Evolutionary conservation across 2,329 filamentous ascomycete species (phyloP).

Genomic region (Xylaria arbuscula): DNA sequence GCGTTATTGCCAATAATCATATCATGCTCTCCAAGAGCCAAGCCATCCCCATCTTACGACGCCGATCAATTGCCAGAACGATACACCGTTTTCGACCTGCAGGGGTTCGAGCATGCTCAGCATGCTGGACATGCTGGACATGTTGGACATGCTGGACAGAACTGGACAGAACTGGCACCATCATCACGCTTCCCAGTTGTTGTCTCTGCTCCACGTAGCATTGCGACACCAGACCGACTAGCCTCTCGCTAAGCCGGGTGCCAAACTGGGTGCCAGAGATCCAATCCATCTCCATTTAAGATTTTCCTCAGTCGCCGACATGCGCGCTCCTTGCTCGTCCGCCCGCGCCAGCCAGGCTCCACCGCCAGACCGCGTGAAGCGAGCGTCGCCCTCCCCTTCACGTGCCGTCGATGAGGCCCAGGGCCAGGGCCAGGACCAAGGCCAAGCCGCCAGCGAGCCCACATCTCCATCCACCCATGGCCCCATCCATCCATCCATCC

Average conservation of each 20-base stretch:
- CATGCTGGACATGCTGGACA: conserved; percentile 18
- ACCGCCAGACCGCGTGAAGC: conserved; percentile 27
- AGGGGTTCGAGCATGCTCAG: conserved; percentile 25
- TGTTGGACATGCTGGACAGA: conserved; percentile 21
- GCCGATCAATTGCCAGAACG: conserved; percentile 22
- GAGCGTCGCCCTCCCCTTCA: conserved; percentile 14
- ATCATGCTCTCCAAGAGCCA: conserved; percentile 33
- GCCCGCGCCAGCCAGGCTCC: conserved; percentile 5
- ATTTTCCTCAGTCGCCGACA: conserved; percentile 23
- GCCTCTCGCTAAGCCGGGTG: too few relatives aligned
- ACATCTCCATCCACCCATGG: conserved; percentile 3
- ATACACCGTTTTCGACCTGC: conserved; percentile 33
- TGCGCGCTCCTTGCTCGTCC: conserved; percentile 1
- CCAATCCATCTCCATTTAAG: neutral
- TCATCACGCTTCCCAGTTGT: conserved; percentile 26
- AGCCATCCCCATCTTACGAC: conserved; percentile 29
- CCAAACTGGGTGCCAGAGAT: neutral
- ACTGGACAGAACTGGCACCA: conserved; percentile 10
- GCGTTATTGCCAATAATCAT: conserved; percentile 35
- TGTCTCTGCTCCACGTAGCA: conserved; percentile 31
- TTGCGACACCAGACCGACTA: conserved; percentile 17
- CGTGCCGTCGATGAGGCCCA: conserved; percentile 30
- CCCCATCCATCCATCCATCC: neutral
- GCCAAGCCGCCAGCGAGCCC: conserved; percentile 1
- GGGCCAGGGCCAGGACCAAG: conserved; percentile 9